These are phyloP conservation scores for Podospora australis DNA, from an alignment of 495 filamentous ascomycete genomes.

Conservation along the genomic window DNA sequence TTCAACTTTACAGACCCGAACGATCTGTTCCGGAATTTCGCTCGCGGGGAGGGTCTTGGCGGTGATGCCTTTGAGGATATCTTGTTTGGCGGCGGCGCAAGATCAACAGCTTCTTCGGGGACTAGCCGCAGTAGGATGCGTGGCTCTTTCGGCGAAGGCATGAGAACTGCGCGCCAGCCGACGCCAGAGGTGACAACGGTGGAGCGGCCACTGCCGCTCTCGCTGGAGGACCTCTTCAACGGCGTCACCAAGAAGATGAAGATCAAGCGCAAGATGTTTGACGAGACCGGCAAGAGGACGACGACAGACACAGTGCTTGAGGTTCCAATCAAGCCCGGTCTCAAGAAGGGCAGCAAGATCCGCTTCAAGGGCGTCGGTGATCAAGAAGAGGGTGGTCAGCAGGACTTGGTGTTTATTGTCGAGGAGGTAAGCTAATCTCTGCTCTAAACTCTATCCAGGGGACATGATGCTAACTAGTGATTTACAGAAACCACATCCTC, in stretches of 20 bases:
- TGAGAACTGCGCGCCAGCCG: constrained; percentile 40
- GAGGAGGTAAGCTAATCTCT: constrained; percentile 65
- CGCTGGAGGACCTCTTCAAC: constrained; percentile 78
- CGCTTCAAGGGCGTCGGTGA: constrained; percentile 95
- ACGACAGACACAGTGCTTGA: constrained; percentile 85
- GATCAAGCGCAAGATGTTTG: constrained; percentile 93
- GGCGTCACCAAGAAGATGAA: constrained; percentile 93
- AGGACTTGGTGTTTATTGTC: constrained; percentile 91
- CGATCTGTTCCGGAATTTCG: constrained; percentile 77
- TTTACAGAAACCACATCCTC: constrained; percentile 69
- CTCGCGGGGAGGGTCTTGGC: constrained; percentile 49
- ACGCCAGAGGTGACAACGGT: constrained; percentile 87
- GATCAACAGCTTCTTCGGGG: constrained; percentile 17
- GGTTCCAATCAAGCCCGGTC: constrained; percentile 87
- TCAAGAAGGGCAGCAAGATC: constrained; percentile 95
- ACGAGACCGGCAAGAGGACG: constrained; percentile 73
- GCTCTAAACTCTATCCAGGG: not conserved
- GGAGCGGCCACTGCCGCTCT: constrained; percentile 72
- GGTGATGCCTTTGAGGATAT: constrained; percentile 35
- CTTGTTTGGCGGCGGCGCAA: constrained; percentile 21
- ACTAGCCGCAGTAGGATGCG: constrained; percentile 34
- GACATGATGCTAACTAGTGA: not conserved
- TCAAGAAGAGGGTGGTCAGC: constrained; percentile 93
- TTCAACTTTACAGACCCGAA: constrained; percentile 81
- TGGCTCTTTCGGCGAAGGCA: constrained; percentile 41